Conservation (phyloP, 2,329 filamentous ascomycete genomes). For the Sarocladium brachiariae region DNA sequence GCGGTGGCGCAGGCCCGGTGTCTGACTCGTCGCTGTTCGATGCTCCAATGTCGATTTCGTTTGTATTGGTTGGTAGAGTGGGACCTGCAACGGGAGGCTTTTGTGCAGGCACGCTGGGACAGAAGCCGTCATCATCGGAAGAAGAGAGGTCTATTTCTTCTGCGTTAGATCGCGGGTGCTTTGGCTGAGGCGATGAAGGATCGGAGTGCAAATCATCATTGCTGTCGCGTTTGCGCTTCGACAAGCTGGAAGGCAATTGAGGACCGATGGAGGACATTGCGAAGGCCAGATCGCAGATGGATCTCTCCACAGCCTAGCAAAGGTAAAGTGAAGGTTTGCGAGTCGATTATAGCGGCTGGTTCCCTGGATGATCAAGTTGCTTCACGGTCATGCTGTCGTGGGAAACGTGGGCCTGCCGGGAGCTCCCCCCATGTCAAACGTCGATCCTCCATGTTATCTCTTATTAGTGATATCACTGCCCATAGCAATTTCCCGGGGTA, state of each 20-base stretch:
- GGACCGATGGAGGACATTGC: conserved; percentile 65
- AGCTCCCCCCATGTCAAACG: not conserved
- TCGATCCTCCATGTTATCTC: not conserved
- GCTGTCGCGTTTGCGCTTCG: conserved; percentile 53
- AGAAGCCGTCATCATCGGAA: conserved; percentile 35
- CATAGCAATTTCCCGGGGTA: conserved; percentile 3
- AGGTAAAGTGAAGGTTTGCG: too few relatives aligned
- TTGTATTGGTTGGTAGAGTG: conserved; percentile 23
- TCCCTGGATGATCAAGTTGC: too few relatives aligned
- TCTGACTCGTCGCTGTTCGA: conserved; percentile 24
- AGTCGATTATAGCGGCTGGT: too few relatives aligned
- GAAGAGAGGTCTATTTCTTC: conserved; percentile 39
- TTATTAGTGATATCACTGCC: conserved; percentile 9
- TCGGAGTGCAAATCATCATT: conserved; percentile 25
- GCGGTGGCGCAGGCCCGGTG: conserved; percentile 30
- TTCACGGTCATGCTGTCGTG: too few relatives aligned
- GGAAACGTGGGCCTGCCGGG: not conserved
- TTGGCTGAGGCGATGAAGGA: conserved; percentile 37
- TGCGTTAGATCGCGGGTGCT: conserved; percentile 31
- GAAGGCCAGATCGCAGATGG: conserved; percentile 16
- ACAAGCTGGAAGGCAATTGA: conserved; percentile 58
- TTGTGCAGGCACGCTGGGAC: conserved; percentile 25
- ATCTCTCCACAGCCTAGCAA: too few relatives aligned
- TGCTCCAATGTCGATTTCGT: conserved; percentile 35
- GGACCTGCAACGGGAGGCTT: conserved; percentile 17